Evolutionary conservation across 495 filamentous ascomycete genomes (phyloP).

Genomic region (Geoglossum glabrum): DNA sequence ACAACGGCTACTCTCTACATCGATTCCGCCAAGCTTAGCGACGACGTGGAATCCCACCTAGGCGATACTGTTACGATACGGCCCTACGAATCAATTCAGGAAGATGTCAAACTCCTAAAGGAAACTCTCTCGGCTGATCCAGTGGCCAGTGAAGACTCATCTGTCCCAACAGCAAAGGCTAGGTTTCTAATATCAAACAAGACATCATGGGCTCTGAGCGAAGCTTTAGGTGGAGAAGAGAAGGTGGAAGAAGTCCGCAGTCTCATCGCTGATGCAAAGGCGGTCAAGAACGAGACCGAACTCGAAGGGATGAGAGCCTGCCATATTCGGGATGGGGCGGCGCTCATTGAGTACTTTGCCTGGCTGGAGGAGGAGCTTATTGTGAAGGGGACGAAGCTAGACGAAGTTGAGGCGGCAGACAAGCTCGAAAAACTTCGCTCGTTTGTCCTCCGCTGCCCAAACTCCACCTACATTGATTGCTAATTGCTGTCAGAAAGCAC

Average conservation of each 20-base stretch:
- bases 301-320: conserved; percentile 84
- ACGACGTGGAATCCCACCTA: conserved; percentile 51
- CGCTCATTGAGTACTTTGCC: conserved; percentile 80
- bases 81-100: conserved; percentile 72
- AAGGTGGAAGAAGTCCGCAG: conserved; percentile 74
- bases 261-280: conserved; percentile 82
- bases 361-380: conserved; percentile 85
- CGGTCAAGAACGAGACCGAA: conserved; percentile 89
- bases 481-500: conserved; percentile 27
- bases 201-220: conserved; percentile 82
- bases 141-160: conserved; percentile 16
- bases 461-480: background rate
- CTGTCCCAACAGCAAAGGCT: conserved; percentile 17
- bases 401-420: conserved; percentile 81
- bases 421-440: conserved; percentile 69
- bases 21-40: conserved; percentile 53
- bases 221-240: conserved; percentile 72
- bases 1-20: conserved; percentile 70
- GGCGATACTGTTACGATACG: conserved; percentile 50
- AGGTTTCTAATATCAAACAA: conserved; percentile 82
- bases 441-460: conserved; percentile 6
- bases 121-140: conserved; percentile 21
- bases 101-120: conserved; percentile 46
- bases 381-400: conserved; percentile 48
- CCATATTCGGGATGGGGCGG: conserved; percentile 86